Conservation (phyloP, 1,284 basidiomycete genomes). For the Ganoderma sinense region DNA sequence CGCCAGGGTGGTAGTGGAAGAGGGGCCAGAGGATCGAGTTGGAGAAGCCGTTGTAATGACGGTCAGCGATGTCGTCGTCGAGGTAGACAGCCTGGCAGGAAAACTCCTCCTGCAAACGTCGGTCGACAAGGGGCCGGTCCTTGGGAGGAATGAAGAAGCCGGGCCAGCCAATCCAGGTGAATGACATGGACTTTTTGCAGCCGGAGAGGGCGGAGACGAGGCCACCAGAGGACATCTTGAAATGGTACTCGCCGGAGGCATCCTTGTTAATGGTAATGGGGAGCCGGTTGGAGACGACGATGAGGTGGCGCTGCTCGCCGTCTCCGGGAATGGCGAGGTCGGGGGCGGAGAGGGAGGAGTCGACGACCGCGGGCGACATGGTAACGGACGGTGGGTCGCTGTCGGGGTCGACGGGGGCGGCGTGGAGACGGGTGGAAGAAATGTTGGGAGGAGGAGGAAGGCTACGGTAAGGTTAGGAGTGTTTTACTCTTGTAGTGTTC, state of each 20-base stretch:
- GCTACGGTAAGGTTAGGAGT: conserved; percentile 26
- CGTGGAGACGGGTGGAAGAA: conserved; percentile 4
- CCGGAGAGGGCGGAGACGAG: conserved; percentile 94
- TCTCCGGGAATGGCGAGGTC: conserved; percentile 40
- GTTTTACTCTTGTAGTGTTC: conserved; percentile 24
- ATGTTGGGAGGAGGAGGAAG: background rate
- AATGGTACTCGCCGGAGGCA: conserved; percentile 88
- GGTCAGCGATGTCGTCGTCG: conserved; percentile 95
- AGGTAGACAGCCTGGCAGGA: conserved; percentile 98
- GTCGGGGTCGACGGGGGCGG: conserved; percentile 34
- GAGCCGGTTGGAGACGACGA: conserved; percentile 96
- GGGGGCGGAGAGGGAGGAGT: conserved; percentile 32
- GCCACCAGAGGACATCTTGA: conserved; percentile 97
- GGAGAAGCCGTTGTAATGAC: conserved; percentile 98
- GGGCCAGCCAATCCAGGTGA: conserved; percentile 96
- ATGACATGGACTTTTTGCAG: conserved; percentile 95
- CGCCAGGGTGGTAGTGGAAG: conserved; percentile 98
- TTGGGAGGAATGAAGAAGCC: conserved; percentile 90
- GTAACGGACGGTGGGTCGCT: conserved; percentile 38
- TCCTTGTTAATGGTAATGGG: conserved; percentile 94
- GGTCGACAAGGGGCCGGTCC: conserved; percentile 87
- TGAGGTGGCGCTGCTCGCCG: conserved; percentile 72
- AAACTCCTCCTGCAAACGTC: conserved; percentile 92
- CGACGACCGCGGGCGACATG: conserved; percentile 31
- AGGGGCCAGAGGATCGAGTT: conserved; percentile 99